phyloP scores from a whole-genome alignment of 441 rosid genomes.

The Erodium chrysanthum region DNA sequence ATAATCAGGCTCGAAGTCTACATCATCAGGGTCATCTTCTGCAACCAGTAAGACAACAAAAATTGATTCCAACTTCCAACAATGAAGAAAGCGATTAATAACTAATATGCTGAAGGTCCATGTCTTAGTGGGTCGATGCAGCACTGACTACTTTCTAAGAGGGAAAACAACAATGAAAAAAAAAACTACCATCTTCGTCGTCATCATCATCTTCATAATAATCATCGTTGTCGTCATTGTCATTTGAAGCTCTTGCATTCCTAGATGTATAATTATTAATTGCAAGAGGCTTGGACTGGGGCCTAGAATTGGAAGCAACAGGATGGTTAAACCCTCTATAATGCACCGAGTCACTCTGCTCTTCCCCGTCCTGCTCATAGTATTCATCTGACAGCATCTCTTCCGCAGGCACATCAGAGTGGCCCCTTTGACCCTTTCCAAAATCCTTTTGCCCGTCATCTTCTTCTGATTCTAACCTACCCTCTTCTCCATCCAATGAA shows the following conservation, averaged over 20 bases:
- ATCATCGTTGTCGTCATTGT: constrained; percentile 23
- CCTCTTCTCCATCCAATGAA: constrained; percentile 45
- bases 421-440: constrained; percentile 48
- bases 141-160: constrained; percentile 4
- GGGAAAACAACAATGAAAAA: constrained; percentile 9
- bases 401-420: constrained; percentile 81
- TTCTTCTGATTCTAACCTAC: constrained; percentile 52
- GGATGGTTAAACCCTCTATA: constrained; percentile 49
- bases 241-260: constrained; percentile 42
- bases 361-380: constrained; percentile 97
- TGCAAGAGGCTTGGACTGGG: constrained; percentile 36
- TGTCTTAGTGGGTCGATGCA: background rate
- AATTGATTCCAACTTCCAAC: constrained; percentile 17
- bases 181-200: constrained; percentile 68
- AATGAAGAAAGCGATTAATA: constrained; percentile 17
- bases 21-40: constrained; percentile 97
- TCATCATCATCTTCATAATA: constrained; percentile 42
- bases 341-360: constrained; percentile 63
- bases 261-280: constrained; percentile 35
- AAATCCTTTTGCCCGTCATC: constrained; percentile 46
- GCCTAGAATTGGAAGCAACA: constrained; percentile 41
- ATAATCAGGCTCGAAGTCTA: constrained; percentile 78
- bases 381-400: constrained; percentile 99
- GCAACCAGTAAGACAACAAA: constrained; percentile 30
- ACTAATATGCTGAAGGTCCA: constrained; percentile 3